A percentile compares a stretch with the other conserved stretches of the same genome.
These are phyloP conservation scores for Kentomonas sorsogonicus DNA, from an alignment of 208 protist genomes.

Conservation along the genomic window DNA sequence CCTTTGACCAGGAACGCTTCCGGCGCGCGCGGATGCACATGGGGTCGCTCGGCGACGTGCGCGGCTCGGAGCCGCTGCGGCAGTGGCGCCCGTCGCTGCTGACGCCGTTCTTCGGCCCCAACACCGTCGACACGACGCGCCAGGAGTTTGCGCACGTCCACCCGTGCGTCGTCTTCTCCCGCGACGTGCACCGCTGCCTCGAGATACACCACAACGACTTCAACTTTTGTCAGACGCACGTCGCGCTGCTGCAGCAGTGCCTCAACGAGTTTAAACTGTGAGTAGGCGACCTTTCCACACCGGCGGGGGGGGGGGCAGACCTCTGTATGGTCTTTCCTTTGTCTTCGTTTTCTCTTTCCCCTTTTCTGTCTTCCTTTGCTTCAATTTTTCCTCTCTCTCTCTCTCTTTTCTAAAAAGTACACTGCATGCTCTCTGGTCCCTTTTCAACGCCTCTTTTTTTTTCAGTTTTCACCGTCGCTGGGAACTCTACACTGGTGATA, in stretches of 20 bases:
- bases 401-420: slow-evolving; percentile 6
- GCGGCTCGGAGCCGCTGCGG: slow-evolving; percentile 27
- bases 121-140: slow-evolving; percentile 42
- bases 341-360: slow-evolving; percentile 9
- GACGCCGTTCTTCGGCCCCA: slow-evolving; percentile 74
- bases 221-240: slow-evolving; percentile 55
- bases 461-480: no score
- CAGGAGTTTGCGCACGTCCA: slow-evolving; percentile 19
- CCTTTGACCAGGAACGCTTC: no score
- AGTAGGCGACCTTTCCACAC: no score
- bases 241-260: slow-evolving; percentile 64
- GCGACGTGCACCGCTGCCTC: slow-evolving; percentile 60
- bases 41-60: no score
- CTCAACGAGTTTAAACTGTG: slow-evolving; percentile 62
- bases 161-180: slow-evolving; percentile 60
- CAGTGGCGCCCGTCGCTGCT: slow-evolving; percentile 51
- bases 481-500: not conserved
- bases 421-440: no score
- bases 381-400: slow-evolving; percentile 13
- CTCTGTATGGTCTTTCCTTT: slow-evolving; percentile 1
- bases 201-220: slow-evolving; percentile 54
- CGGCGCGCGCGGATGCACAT: no score
- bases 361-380: not conserved
- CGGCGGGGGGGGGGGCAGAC: no score
- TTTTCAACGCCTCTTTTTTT: no score